Base-by-base conservation (phyloP, 345 rosid species). In the sweet orange (Citrus sinensis) region DNA sequence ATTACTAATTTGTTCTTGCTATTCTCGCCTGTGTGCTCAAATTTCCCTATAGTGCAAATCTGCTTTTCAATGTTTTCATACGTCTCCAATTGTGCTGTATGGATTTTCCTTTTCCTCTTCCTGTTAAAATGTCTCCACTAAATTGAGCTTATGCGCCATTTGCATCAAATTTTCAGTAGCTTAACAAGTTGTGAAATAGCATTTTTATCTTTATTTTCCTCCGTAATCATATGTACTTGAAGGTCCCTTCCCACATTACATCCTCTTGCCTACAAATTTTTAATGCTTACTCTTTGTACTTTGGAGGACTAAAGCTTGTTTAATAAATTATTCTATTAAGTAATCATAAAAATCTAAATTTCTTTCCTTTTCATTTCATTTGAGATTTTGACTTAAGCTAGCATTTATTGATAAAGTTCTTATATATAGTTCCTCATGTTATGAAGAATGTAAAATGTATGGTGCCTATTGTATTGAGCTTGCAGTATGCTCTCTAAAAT, bases 1-100 rank as follows among this genome's bases (percentile, higher is more conserved):
- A 30, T 35, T 70, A 73, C 75, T 68, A 81, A 67, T 34, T 7
- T 71, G 60, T 72, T 58, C 60, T 11, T 17, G 13, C 29, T 32
- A 59, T 69, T 27, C 0, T 56, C 24, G 9, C 32, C 70, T 10
- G 73, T 46, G 55, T 32, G 32, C 22, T 60, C n/a, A 67, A 37
- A 25, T 59, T 63, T 76, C 73, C 46, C 42, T 4, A n/a, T 49
- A 9, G 16, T 1, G 14, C 0, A 54, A 54, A 34, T 66, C 64
- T 51, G 16, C 29, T 68, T 68, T 76, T 46, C 51, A 46, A 0
- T 46, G 51, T 46, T 46, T 46, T 68, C 37, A 56, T 67, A 2
- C 25, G 14, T 32, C 25, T n/a, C 49, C 40, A 7, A 29, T 62
- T 24, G 7, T 51, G 37, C 37, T 76, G n/a, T 35, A 24, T 35